A percentile compares a stretch with the other conserved stretches of the same genome.
Conservation (phyloP, 768 basidiomycete genomes). For the Chalciporus piperatus region DNA sequence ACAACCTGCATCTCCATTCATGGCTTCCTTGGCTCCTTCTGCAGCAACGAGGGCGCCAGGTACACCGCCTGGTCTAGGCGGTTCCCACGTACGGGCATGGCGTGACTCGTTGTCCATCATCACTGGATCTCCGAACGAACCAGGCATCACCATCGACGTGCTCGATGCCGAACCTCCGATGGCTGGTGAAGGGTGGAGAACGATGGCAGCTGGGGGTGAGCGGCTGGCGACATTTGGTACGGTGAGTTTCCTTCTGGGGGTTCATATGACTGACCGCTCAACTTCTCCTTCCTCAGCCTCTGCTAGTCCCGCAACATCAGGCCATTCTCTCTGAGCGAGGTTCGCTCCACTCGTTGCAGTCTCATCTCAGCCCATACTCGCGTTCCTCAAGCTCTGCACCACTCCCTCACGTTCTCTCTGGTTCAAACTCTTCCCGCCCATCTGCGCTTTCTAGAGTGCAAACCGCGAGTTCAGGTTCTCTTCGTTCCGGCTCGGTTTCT, state of each 20-base stretch:
- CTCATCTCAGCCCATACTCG: constrained; percentile 49
- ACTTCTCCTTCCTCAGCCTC: constrained; percentile 35
- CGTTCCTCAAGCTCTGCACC: constrained; percentile 53
- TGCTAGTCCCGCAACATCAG: constrained; percentile 41
- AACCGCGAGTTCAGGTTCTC: constrained; percentile 36
- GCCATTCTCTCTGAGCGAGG: constrained; percentile 55
- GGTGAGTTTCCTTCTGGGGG: constrained; percentile 39
- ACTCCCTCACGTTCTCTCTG: constrained; percentile 40
- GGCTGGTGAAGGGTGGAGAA: constrained; percentile 61
- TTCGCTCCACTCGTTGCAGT: constrained; percentile 63
- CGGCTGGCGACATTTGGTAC: constrained; percentile 61
- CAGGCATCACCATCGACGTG: constrained; percentile 49
- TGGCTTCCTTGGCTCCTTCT: constrained; percentile 34
- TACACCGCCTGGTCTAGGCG: constrained; percentile 39
- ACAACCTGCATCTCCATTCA: constrained; percentile 51
- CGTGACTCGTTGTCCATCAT: constrained; percentile 34
- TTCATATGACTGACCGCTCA: constrained; percentile 8
- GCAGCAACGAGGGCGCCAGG: constrained; percentile 14
- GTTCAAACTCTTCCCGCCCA: constrained; percentile 56
- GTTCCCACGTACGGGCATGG: constrained; percentile 32
- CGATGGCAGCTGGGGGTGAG: constrained; percentile 42
- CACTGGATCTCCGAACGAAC: constrained; percentile 31
- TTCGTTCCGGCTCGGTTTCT: constrained; percentile 52
- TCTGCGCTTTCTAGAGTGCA: constrained; percentile 42
- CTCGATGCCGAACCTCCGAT: constrained; percentile 68